phyloP scores from a whole-genome alignment of 495 filamentous ascomycete species.

The Tuber magnatum region DNA sequence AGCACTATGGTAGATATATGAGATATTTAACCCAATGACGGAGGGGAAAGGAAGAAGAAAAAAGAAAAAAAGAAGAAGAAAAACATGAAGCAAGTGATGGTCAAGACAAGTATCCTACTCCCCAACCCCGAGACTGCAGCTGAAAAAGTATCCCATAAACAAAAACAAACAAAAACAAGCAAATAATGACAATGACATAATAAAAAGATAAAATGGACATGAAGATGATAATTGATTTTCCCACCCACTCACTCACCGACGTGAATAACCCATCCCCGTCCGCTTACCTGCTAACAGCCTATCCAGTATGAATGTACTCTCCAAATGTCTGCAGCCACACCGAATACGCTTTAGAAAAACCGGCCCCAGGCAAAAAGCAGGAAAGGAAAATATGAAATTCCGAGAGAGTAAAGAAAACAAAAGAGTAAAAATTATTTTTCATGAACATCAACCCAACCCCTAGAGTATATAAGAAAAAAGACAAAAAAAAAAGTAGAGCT shows the following conservation, averaged over 20 bases:
- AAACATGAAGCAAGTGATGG: conserved; percentile 2
- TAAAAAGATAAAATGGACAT: neutral
- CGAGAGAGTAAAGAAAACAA: conserved; percentile 5
- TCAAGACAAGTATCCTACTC: neutral
- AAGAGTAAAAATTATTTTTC: conserved; percentile 23
- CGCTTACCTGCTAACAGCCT: neutral
- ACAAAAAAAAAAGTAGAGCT: neutral
- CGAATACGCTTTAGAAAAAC: neutral
- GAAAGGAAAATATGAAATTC: neutral
- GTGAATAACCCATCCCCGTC: neutral
- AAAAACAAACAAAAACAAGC: neutral
- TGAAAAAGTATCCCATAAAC: neutral
- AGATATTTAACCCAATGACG: neutral
- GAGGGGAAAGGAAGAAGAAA: neutral
- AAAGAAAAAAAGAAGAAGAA: conserved; percentile 6
- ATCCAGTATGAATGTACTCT: neutral
- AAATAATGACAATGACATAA: neutral
- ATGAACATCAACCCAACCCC: conserved; percentile 13
- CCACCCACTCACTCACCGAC: neutral
- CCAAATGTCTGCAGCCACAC: neutral
- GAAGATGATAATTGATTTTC: neutral
- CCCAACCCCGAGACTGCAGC: neutral
- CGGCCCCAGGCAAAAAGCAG: neutral
- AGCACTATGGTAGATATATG: neutral
- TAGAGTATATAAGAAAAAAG: conserved; percentile 9